phyloP scores from a whole-genome alignment of 495 filamentous ascomycete species.

The Amphirosellinia nigrospora region DNA sequence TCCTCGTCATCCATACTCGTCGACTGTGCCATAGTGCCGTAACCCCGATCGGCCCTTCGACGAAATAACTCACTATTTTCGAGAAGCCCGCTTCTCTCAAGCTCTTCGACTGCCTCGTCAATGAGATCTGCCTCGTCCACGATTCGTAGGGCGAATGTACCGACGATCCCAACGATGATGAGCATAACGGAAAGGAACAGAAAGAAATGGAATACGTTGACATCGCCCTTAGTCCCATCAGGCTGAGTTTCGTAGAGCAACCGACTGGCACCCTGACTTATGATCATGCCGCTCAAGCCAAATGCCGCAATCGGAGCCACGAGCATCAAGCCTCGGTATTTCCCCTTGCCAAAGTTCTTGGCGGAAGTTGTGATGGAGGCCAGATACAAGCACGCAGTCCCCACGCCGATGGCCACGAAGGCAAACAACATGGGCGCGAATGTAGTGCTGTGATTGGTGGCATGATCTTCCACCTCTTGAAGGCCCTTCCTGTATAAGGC shows the following conservation, averaged over 20 bases:
- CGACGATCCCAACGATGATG: conserved; percentile 71
- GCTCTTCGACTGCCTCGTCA: conserved; percentile 82
- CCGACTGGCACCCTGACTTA: conserved; percentile 84
- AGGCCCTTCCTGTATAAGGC: conserved; percentile 71
- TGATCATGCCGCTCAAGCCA: conserved; percentile 92
- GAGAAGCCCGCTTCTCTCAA: conserved; percentile 84
- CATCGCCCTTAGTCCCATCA: conserved; percentile 72
- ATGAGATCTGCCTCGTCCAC: conserved; percentile 71
- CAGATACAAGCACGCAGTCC: conserved; percentile 86
- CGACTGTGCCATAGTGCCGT: conserved; percentile 45
- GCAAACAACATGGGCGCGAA: conserved; percentile 83
- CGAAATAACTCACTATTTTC: conserved; percentile 56
- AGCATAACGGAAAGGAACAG: conserved; percentile 76
- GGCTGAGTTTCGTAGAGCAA: conserved; percentile 69
- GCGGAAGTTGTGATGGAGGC: conserved; percentile 89
- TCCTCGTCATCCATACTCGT: conserved; percentile 45
- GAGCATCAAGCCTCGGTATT: conserved; percentile 85
- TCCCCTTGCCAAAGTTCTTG: conserved; percentile 93
- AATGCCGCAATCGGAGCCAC: conserved; percentile 91
- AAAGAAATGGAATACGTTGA: conserved; percentile 88
- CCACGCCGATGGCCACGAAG: conserved; percentile 80
- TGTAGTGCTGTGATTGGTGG: conserved; percentile 54
- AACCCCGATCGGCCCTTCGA: conserved; percentile 43
- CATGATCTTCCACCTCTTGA: conserved; percentile 57
- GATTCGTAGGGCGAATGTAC: conserved; percentile 72